These are phyloP conservation scores for Glycyrrhiza uralensis DNA, from an alignment of 306 rosid genomes.

Conservation along the genomic window DNA sequence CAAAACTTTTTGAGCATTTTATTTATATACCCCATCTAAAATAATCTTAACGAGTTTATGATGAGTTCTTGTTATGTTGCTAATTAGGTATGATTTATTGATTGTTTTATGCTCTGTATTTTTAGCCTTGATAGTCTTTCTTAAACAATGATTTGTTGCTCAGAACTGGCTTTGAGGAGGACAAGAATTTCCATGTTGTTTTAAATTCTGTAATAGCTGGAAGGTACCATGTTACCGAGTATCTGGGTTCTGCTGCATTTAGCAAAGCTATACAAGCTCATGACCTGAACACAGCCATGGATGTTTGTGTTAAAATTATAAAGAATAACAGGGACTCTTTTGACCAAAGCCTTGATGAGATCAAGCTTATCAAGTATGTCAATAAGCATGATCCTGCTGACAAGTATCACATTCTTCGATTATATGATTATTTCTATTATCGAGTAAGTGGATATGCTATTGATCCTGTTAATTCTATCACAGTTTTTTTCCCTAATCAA, in stretches of 20 bases:
- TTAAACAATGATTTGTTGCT: conserved; percentile 36
- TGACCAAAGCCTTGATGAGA: conserved; percentile 97
- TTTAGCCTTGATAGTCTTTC: conserved; percentile 20
- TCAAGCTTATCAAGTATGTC: conserved; percentile 93
- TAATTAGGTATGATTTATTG: neutral
- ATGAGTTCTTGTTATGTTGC: neutral
- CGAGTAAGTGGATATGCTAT: conserved; percentile 56
- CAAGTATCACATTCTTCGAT: conserved; percentile 85
- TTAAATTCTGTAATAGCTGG: conserved; percentile 90
- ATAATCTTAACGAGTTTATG: neutral
- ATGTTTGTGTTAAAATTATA: conserved; percentile 90
- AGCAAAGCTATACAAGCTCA: conserved; percentile 98
- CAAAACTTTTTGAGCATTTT: neutral
- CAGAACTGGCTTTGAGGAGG: conserved; percentile 99
- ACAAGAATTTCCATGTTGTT: conserved; percentile 91
- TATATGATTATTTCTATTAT: conserved; percentile 89
- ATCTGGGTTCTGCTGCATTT: conserved; percentile 95
- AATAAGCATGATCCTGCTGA: conserved; percentile 91
- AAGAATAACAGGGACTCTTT: conserved; percentile 97
- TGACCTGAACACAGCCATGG: conserved; percentile 90
- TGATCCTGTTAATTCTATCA: neutral
- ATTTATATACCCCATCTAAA: neutral
- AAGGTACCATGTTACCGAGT: conserved; percentile 93
- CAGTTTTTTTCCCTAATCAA: neutral
- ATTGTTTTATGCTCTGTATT: neutral